These are phyloP conservation scores for Curvularia hawaiiensis DNA, from an alignment of 2,329 filamentous ascomycete genomes.

Conservation along the genomic window DNA sequence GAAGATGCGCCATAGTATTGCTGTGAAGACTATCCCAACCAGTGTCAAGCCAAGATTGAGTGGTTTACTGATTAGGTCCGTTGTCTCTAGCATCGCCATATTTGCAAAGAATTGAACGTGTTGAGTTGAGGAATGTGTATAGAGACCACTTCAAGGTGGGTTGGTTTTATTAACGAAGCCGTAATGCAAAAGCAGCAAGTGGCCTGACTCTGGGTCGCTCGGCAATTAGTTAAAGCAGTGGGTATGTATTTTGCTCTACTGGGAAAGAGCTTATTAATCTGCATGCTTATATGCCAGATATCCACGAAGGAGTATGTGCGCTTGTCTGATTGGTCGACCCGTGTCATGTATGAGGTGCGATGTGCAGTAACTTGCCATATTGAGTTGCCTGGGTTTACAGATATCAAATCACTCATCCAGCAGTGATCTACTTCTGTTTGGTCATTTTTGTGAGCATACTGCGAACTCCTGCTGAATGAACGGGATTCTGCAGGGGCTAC, in stretches of 20 bases:
- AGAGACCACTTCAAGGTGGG: not conserved
- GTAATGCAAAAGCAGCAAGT: not conserved
- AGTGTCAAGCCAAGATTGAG: slow-evolving; percentile 7
- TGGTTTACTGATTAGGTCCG: not conserved
- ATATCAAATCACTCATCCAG: not conserved
- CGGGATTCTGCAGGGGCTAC: not conserved
- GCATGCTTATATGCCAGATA: not conserved
- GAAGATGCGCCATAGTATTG: slow-evolving; percentile 28
- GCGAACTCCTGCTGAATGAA: not conserved
- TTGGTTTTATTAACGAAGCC: not conserved
- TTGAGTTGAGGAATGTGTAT: not conserved
- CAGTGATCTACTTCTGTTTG: not conserved
- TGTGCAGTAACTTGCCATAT: not conserved
- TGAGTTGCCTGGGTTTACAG: not conserved
- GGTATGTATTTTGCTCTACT: not conserved
- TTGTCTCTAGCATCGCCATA: not conserved
- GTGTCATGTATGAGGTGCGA: not conserved
- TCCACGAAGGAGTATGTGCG: not conserved
- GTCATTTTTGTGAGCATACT: not conserved
- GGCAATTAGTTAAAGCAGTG: not conserved
- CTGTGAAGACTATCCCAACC: slow-evolving; percentile 9
- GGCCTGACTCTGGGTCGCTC: not conserved
- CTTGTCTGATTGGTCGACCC: not conserved
- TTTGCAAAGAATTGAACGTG: not conserved
- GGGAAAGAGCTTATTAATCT: not conserved